Conservation (phyloP, 768 basidiomycete species). For the Lactarius trivialis region DNA sequence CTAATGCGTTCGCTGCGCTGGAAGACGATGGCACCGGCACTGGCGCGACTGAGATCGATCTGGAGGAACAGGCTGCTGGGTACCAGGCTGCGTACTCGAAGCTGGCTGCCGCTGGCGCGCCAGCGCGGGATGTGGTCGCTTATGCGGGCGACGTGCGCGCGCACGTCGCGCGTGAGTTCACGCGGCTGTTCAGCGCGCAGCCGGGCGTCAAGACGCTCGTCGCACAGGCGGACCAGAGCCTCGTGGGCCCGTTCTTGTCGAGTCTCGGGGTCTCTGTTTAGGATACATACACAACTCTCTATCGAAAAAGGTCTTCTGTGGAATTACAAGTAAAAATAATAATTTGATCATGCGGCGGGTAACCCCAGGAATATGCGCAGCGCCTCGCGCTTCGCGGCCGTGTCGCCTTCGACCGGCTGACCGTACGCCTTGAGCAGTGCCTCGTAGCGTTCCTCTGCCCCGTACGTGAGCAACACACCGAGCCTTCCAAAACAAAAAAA, state of each 20-base stretch:
- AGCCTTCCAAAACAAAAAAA: no score
- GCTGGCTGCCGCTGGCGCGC: constrained; percentile 71
- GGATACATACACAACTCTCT: not conserved
- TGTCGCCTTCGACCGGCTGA: constrained; percentile 35
- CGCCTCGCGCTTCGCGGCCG: constrained; percentile 34
- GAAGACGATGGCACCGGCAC: constrained; percentile 50
- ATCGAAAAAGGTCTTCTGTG: not conserved
- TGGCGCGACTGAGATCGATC: constrained; percentile 72
- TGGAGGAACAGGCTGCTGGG: constrained; percentile 82
- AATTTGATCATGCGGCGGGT: no score
- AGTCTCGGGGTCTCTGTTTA: constrained; percentile 31
- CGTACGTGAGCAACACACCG: not conserved
- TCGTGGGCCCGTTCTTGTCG: constrained; percentile 30
- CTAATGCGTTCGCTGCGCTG: constrained; percentile 53
- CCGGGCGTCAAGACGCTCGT: constrained; percentile 26
- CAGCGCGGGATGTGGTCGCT: constrained; percentile 52
- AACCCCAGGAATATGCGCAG: constrained; percentile 35
- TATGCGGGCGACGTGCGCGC: constrained; percentile 52
- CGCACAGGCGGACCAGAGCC: constrained; percentile 22
- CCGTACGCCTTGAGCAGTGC: constrained; percentile 32
- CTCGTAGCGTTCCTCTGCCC: constrained; percentile 39
- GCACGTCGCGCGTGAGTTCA: constrained; percentile 43
- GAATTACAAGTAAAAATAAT: no score
- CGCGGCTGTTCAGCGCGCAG: constrained; percentile 13
- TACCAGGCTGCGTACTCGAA: constrained; percentile 94